A percentile compares a stretch with the other conserved stretches of the same genome.
Conservation (phyloP, 768 basidiomycete species). For the Russula virescens region DNA sequence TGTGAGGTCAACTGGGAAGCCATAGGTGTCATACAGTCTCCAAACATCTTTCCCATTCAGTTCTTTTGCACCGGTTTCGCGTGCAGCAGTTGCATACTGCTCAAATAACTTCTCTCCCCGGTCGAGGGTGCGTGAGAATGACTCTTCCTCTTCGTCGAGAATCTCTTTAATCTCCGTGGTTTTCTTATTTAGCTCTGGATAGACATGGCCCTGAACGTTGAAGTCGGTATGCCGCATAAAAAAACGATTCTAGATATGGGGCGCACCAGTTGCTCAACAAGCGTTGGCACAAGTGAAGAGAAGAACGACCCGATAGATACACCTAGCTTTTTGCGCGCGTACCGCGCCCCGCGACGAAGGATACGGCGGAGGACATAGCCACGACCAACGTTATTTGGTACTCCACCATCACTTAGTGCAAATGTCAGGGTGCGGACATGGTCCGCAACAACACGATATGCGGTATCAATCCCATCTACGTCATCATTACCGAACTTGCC, state of each 20-base stretch:
- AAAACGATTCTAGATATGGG: background rate
- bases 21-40: constrained; percentile 96
- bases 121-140: constrained; percentile 95
- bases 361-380: constrained; percentile 97
- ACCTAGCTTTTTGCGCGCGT: constrained; percentile 90
- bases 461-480: constrained; percentile 90
- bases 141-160: constrained; percentile 94
- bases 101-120: constrained; percentile 96
- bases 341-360: constrained; percentile 88
- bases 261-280: constrained; percentile 83
- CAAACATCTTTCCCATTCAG: constrained; percentile 92
- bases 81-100: constrained; percentile 68
- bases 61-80: constrained; percentile 52
- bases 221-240: constrained; percentile 4
- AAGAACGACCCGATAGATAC: constrained; percentile 94
- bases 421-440: constrained; percentile 94
- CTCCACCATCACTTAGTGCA: constrained; percentile 92
- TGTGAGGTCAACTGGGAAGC: constrained; percentile 96
- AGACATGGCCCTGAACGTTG: constrained; percentile 60
- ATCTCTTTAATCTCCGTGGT: constrained; percentile 87
- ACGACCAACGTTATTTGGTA: constrained; percentile 92
- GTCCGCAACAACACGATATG: constrained; percentile 95
- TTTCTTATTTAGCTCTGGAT: constrained; percentile 89
- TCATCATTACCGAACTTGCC: constrained; percentile 97
- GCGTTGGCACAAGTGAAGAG: constrained; percentile 82